phyloP scores from a whole-genome alignment of 768 basidiomycete genomes.

The Leccinum fibrillosum region DNA sequence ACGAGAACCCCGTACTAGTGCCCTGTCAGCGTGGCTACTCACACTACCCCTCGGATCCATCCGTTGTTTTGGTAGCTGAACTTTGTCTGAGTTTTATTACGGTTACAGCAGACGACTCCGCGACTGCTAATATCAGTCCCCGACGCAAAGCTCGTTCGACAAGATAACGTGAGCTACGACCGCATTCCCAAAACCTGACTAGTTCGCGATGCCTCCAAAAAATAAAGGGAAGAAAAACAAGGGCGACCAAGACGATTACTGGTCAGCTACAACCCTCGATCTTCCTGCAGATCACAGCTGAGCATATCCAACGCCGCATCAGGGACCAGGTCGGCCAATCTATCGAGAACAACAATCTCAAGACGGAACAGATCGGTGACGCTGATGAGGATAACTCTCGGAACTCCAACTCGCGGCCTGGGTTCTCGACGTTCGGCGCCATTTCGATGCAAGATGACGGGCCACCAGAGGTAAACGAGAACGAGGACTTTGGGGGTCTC shows the following conservation, averaged over 20 bases:
- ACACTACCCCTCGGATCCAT: not conserved
- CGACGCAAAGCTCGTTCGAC: conserved; percentile 12
- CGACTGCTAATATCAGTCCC: conserved; percentile 8
- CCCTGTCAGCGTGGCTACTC: not conserved
- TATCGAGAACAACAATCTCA: conserved; percentile 40
- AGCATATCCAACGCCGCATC: conserved; percentile 9
- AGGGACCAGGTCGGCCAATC: conserved; percentile 69
- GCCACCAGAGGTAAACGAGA: conserved; percentile 49
- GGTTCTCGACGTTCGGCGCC: conserved; percentile 52
- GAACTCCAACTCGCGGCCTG: conserved; percentile 28
- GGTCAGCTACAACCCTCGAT: conserved; percentile 44
- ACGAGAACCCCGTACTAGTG: not conserved
- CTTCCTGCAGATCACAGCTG: conserved; percentile 15
- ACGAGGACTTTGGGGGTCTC: conserved; percentile 69
- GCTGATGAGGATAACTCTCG: conserved; percentile 43
- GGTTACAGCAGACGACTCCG: not conserved
- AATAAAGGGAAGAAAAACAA: conserved; percentile 88
- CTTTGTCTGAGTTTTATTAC: not conserved
- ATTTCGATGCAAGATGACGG: conserved; percentile 41
- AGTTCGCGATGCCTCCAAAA: conserved; percentile 48
- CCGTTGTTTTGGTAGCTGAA: not conserved
- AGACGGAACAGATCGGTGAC: conserved; percentile 28
- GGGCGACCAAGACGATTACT: conserved; percentile 73
- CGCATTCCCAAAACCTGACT: not conserved
- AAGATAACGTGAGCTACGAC: conserved; percentile 11